Base-by-base conservation (phyloP, 768 basidiomycete genomes). In the Termitomyces sp. region DNA sequence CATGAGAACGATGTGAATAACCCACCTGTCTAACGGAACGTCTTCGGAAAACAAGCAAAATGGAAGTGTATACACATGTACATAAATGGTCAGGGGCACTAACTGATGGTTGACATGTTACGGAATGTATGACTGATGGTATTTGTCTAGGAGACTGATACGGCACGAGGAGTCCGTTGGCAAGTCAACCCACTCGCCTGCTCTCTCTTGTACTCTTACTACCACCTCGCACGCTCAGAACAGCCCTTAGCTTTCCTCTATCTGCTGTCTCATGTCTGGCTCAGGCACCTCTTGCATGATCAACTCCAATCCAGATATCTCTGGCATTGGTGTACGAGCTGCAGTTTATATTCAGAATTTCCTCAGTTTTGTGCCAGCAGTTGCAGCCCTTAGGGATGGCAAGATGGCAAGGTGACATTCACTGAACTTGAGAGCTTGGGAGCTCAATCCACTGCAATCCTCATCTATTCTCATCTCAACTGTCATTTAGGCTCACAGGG, bases 261-360 rank as follows among this genome's bases (percentile, higher is more conserved):
- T 11, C n/a, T n/a, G n/a, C n/a, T n/a, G n/a, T n/a, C 11, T 10
- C 12, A 42, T 42, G 10, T 21, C 41, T 23, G 41, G 10, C 11
- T 3, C 37, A 17, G 7, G 16, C 1, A 1, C 14, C 16, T 5
- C 42, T 25, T 43, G 42, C 12, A 34, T 43, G 25, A 25, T 1
- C 12, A n/a, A n/a, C n/a, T 43, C 47, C 17, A 48, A 48, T 10
- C 47, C 47, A 35, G 47, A 48, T n/a, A 40, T 54, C 19, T 54
- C 52, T 30, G 57, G 57, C 6, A 58, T 58, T 8, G 52, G 52
- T 0, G 32, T 48, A 10, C 19, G 47, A 48, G 21, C 8, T 16
- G 47, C 47, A 3, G 64, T 67, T 40, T 69, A 69, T 39, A 43
- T 57, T 2, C 68, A 69, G 50, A 64, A 62, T 43, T 19, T 67